Base-by-base conservation (phyloP, 2,329 filamentous ascomycete genomes). In the Didymella keratinophila region DNA sequence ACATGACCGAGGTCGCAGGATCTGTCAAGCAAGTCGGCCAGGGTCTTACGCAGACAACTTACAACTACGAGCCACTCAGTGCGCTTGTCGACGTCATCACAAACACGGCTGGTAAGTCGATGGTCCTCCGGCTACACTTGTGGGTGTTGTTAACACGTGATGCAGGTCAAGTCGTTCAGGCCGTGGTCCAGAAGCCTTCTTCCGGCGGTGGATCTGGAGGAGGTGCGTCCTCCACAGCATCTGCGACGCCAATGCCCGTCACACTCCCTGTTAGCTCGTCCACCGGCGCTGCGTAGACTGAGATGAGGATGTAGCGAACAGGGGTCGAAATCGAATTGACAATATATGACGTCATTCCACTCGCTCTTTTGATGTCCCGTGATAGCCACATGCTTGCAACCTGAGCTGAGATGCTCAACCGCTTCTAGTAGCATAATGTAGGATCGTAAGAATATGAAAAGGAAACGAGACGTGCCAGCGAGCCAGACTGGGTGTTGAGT, bases 1-100 rank as follows among this genome's bases (percentile, higher is more conserved):
- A 87, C 72, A 87, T 88, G 85, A 87, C 84, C 6, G 76, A 78
- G 58, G 81, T 81, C n/a, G 50, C 51, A 23, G 74, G 71, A 61
- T 73, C 53, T 47, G 68, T 56, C 45, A 77, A 73, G 69, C 70
- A 69, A 55, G 47, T 78, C 58, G 71, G 70, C n/a, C 69, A 76
- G 46, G 77, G 76, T 2, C 63, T 77, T 23, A 78, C 78, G 6
- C 80, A 86, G 69, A 85, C 82, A 74, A 82, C 80, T n/a, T 86
- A 81, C 65, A 76, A 73, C 4, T 86, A 85, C 62, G 73, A 78
- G 21, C 76, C 83, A 28, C 72, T 86, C 34, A 81, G 79, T 52
- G 77, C 81, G 2, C 68, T 86, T 56, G 82, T 86, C 14, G 80
- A 86, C 55, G 84, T 86, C 57, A 77, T 86, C 20, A 83, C 83